Base-by-base conservation (phyloP, 495 filamentous ascomycete species). In the Penicillium flavigenum region DNA sequence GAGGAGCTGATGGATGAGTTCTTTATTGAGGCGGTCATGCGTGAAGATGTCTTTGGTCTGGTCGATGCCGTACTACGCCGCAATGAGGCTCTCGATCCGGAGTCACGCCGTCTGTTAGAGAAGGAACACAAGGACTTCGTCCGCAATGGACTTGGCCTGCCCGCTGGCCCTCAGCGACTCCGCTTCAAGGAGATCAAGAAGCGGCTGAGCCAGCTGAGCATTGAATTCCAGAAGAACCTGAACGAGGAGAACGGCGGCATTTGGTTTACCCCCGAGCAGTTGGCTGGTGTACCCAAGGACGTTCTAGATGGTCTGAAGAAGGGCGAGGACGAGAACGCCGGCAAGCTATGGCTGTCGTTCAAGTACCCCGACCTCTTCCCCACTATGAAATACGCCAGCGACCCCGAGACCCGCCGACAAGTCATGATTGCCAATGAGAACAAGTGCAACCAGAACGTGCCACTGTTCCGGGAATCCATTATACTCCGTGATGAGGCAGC, bases 401-500 rank as follows among this genome's bases (percentile, higher is more conserved):
- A 83, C 53, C 61, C 78, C 20, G 81, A 84, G 58, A 84, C 76
- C 27, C 79, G 86, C 11, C 76, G 79, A 60, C 72, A 76, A 59
- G 71, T 87, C 12, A 82, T 81, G 65, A 75, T 87, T 42, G 76
- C 74, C 47, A 86, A 88, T 61, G 85, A 87, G 74, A 92, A 91
- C 74, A 89, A 90, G 84, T 90, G 85, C 74, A 92, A 93, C 66
- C 75, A 89, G 66, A 98, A 98, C 64, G 83, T 86, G 6, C 83
- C 87, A 0, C 77, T 98, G 17, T 98, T 98, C 81, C 83, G 80
- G 54, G 94, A 97, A 71, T 83, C 92, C 2, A 83, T 98, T 46
- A 71, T 93, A 16, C 80, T 98, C 55, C 88, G 95, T 17, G 94
- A 98, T 63, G 95, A 98, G 74, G 90, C 88, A 22, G 94, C 95